These are phyloP conservation scores for Apiotrichum laibachii DNA, from an alignment of 1,284 basidiomycete species.

Conservation along the genomic window DNA sequence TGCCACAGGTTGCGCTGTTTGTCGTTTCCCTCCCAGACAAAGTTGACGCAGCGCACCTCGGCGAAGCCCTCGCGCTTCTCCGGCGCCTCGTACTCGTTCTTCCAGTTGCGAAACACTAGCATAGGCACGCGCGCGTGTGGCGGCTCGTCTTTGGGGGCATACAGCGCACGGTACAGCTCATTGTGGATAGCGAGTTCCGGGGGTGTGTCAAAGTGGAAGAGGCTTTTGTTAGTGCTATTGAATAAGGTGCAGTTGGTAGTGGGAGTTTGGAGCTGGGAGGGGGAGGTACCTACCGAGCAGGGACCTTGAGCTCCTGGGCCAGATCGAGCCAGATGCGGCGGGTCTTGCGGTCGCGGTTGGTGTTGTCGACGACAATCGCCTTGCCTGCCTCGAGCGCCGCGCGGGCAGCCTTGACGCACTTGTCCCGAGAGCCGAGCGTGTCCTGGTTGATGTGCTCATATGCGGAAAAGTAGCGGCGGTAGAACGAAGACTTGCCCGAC, in stretches of 20 bases:
- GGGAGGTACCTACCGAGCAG: slow-evolving; percentile 57
- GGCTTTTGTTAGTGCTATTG: slow-evolving; percentile 52
- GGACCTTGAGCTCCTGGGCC: slow-evolving; percentile 59
- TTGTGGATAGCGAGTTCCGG: slow-evolving; percentile 82
- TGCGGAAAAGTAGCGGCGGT: slow-evolving; percentile 64
- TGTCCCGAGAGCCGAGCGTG: slow-evolving; percentile 63
- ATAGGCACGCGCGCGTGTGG: slow-evolving; percentile 63
- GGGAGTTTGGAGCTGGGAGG: not conserved
- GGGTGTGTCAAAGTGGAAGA: slow-evolving; percentile 69
- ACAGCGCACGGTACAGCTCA: slow-evolving; percentile 74
- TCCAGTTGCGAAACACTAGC: slow-evolving; percentile 63
- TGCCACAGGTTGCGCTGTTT: slow-evolving; percentile 69
- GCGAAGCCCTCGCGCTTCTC: slow-evolving; percentile 65
- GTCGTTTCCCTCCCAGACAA: slow-evolving; percentile 70
- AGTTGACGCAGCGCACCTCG: slow-evolving; percentile 72
- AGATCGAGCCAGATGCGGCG: slow-evolving; percentile 67
- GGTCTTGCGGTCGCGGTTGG: slow-evolving; percentile 69
- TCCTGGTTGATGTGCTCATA: slow-evolving; percentile 89
- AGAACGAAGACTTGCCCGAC: slow-evolving; percentile 83
- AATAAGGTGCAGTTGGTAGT: not conserved
- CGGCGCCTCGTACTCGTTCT: slow-evolving; percentile 66
- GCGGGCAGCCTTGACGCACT: slow-evolving; percentile 67
- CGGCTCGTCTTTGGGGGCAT: slow-evolving; percentile 34
- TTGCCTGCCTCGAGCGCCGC: slow-evolving; percentile 59
- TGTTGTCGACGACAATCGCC: slow-evolving; percentile 83